These are phyloP conservation scores for Diaporthe nobilis DNA, from an alignment of 2,329 filamentous ascomycete genomes.

Conservation along the genomic window DNA sequence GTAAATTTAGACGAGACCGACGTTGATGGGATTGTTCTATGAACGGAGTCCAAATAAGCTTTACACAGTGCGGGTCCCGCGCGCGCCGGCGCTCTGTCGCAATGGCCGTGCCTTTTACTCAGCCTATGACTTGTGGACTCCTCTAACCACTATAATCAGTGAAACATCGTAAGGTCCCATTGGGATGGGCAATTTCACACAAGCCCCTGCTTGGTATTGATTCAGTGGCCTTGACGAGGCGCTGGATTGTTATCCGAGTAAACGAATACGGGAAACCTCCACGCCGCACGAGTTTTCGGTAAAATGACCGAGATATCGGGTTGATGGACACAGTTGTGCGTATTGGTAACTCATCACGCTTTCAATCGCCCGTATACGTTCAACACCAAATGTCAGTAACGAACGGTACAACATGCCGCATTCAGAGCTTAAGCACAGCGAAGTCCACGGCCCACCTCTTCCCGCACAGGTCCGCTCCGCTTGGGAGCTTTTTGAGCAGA, in stretches of 20 bases:
- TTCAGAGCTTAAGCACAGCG: not conserved
- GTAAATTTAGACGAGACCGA: slow-evolving; percentile 9
- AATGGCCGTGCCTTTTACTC: not conserved
- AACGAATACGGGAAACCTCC: not conserved
- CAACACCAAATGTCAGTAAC: too few relatives aligned
- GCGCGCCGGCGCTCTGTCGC: not conserved
- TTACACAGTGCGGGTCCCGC: slow-evolving; percentile 11
- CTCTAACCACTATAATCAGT: not conserved
- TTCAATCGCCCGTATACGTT: not conserved
- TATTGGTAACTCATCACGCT: not conserved
- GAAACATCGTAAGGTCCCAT: not conserved
- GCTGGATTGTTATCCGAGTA: not conserved
- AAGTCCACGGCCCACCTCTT: not conserved
- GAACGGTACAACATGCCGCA: not conserved
- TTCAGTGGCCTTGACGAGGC: not conserved
- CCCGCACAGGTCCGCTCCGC: not conserved
- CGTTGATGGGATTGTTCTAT: not conserved
- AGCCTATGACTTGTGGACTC: slow-evolving; percentile 4
- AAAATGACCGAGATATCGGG: not conserved
- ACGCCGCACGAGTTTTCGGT: not conserved
- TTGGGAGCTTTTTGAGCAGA: slow-evolving; percentile 1
- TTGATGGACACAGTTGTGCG: not conserved
- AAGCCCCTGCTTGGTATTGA: not conserved
- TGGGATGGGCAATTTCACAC: not conserved
- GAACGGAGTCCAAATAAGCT: not conserved